phyloP scores from a whole-genome alignment of 108 stramenopile genomes.

The Cyclotella sp. region DNA sequence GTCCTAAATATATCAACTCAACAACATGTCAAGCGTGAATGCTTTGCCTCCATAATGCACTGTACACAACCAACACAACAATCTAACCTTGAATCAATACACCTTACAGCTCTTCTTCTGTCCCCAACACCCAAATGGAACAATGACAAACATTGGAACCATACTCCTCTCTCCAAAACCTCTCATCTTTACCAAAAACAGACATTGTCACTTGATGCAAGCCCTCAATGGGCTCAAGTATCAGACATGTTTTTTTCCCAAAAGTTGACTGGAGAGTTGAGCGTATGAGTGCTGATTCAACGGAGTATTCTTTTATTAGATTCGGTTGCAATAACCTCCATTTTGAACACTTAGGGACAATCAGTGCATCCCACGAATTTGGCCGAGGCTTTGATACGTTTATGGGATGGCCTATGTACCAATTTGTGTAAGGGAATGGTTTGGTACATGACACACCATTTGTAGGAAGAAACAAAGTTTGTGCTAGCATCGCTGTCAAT shows the following conservation, averaged over 20 bases:
- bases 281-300: slow-evolving; percentile 19
- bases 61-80: background rate
- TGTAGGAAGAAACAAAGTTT: slow-evolving; percentile 66
- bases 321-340: slow-evolving; percentile 47
- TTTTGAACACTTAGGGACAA: slow-evolving; percentile 68
- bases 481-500: slow-evolving; percentile 46
- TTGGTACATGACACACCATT: slow-evolving; percentile 63
- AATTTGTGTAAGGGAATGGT: slow-evolving; percentile 32
- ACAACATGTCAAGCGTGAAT: background rate
- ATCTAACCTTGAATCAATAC: slow-evolving; percentile 21
- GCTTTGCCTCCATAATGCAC: background rate
- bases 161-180: slow-evolving; percentile 67
- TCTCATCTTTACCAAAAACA: slow-evolving; percentile 62
- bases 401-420: slow-evolving; percentile 33
- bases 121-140: slow-evolving; percentile 58
- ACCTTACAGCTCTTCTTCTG: slow-evolving; percentile 37
- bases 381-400: slow-evolving; percentile 59
- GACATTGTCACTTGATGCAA: slow-evolving; percentile 41
- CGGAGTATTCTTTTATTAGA: slow-evolving; percentile 21
- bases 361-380: slow-evolving; percentile 71
- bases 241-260: slow-evolving; percentile 63
- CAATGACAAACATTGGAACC: slow-evolving; percentile 71
- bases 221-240: slow-evolving; percentile 34
- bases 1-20: background rate
- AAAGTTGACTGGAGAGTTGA: slow-evolving; percentile 61